A percentile compares a stretch with the other conserved stretches of the same genome.
Evolutionary conservation across 768 basidiomycete genomes (phyloP).

Genomic region (Trametes cubensis): DNA sequence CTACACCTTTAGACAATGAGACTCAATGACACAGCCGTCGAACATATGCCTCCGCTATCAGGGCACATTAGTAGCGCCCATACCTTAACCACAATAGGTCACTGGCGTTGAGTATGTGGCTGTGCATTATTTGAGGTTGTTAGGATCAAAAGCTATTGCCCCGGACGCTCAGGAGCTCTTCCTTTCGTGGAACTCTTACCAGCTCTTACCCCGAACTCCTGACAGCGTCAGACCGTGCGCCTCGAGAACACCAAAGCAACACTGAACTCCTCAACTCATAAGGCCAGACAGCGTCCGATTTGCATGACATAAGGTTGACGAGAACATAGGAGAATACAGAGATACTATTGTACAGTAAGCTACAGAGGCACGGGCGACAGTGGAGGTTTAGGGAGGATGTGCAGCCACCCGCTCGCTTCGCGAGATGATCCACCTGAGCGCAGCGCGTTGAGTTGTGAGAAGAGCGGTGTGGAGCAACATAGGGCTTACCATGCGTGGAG

Average conservation of each 20-base stretch:
- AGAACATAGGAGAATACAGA: not conserved
- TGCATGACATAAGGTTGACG: not conserved
- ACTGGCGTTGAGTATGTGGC: conserved; percentile 10
- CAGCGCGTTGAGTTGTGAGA: not conserved
- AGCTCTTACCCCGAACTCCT: too few species aligned
- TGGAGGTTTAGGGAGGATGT: not conserved
- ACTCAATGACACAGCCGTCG: too few species aligned
- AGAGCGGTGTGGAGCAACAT: not conserved
- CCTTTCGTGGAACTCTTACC: not conserved
- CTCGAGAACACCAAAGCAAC: too few species aligned
- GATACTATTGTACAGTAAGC: not conserved
- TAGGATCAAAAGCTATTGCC: conserved; percentile 10
- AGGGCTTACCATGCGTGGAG: conserved; percentile 44
- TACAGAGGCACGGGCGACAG: not conserved
- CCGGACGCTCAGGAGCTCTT: not conserved
- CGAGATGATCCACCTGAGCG: conserved; percentile 37
- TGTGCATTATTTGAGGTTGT: conserved; percentile 5
- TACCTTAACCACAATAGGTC: not conserved
- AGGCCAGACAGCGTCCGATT: too few species aligned
- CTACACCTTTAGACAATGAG: too few species aligned
- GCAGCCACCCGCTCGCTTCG: conserved; percentile 31
- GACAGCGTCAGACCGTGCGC: too few species aligned
- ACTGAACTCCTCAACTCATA: too few species aligned
- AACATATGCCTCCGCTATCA: too few species aligned
- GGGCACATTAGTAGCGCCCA: not conserved